A percentile compares a stretch with the other conserved stretches of the same genome.
These are phyloP conservation scores for Scheffersomyces coipomensis DNA, from an alignment of 805 yeast species.

Conservation along the genomic window DNA sequence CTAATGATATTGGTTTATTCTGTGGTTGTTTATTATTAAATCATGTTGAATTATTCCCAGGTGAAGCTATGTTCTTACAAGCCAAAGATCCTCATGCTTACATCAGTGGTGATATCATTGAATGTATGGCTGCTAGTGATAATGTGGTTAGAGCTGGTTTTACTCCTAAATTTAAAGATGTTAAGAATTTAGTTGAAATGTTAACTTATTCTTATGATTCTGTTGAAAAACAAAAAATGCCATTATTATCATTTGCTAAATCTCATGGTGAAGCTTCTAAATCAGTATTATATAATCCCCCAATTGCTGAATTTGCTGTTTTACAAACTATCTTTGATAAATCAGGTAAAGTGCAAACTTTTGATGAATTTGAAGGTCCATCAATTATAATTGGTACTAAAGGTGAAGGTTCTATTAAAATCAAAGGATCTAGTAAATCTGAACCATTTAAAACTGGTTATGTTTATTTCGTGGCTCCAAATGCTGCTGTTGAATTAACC, in stretches of 20 bases:
- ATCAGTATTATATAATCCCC: conserved; percentile 82
- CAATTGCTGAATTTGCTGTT: conserved; percentile 95
- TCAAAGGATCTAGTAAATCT: conserved; percentile 37
- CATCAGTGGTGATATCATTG: conserved; percentile 94
- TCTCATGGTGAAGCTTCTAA: conserved; percentile 62
- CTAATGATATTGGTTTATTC: conserved; percentile 90
- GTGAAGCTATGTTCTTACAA: conserved; percentile 95
- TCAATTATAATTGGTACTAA: conserved; percentile 81
- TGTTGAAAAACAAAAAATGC: conserved; percentile 92
- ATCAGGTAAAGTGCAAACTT: conserved; percentile 49
- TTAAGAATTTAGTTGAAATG: conserved; percentile 82
- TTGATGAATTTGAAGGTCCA: conserved; percentile 77
- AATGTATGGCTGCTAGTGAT: conserved; percentile 99
- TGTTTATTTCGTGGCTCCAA: conserved; percentile 84
- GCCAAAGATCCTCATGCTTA: conserved; percentile 99
- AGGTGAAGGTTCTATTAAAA: conserved; percentile 63
- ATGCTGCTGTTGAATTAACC: conserved; percentile 58
- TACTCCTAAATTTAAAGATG: conserved; percentile 99
- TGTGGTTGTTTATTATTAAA: conserved; percentile 93
- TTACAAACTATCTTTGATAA: conserved; percentile 67
- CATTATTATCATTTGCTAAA: conserved; percentile 54
- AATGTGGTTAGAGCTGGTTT: conserved; percentile 98
- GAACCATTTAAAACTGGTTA: conserved; percentile 61
- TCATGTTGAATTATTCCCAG: conserved; percentile 77
- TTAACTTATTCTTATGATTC: conserved; percentile 86